Evolutionary conservation across 169 alveolate species (phyloP).

Genomic region (Plasmodium gallinaceum): DNA sequence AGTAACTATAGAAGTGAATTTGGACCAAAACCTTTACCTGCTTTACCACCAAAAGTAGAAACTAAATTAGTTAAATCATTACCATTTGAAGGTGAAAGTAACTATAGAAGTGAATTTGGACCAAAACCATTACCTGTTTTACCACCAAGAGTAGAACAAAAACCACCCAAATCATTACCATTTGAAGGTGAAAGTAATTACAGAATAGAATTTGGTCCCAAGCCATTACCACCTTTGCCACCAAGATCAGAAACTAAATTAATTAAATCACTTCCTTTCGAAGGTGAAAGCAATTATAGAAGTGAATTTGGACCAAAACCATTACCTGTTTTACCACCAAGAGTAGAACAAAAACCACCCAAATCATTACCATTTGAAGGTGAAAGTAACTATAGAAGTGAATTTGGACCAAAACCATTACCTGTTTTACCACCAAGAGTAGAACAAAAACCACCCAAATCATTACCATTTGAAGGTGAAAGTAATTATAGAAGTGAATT

Average conservation of each 20-base stretch:
- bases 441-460: conserved; percentile 36
- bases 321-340: conserved; percentile 74
- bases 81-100: conserved; percentile 76
- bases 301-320: conserved; percentile 82
- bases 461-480: conserved; percentile 80
- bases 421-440: conserved; percentile 70
- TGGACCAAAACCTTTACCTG: conserved; percentile 69
- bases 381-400: conserved; percentile 77
- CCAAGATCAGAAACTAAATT: conserved; percentile 28
- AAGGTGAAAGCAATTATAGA: conserved; percentile 74
- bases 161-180: conserved; percentile 76
- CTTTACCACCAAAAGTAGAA: conserved; percentile 36
- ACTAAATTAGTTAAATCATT: conserved; percentile 52
- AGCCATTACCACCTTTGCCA: conserved; percentile 75
- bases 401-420: conserved; percentile 79
- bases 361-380: conserved; percentile 81
- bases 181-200: conserved; percentile 77
- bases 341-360: conserved; percentile 27
- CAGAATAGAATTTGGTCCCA: conserved; percentile 77
- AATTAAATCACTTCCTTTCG: conserved; percentile 79
- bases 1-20: conserved; percentile 75
- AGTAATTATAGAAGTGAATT: conserved; percentile 79
- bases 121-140: conserved; percentile 80
- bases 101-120: conserved; percentile 74
- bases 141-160: conserved; percentile 42